Conservation (phyloP, 345 rosid species). For the Populus euphratica region DNA sequence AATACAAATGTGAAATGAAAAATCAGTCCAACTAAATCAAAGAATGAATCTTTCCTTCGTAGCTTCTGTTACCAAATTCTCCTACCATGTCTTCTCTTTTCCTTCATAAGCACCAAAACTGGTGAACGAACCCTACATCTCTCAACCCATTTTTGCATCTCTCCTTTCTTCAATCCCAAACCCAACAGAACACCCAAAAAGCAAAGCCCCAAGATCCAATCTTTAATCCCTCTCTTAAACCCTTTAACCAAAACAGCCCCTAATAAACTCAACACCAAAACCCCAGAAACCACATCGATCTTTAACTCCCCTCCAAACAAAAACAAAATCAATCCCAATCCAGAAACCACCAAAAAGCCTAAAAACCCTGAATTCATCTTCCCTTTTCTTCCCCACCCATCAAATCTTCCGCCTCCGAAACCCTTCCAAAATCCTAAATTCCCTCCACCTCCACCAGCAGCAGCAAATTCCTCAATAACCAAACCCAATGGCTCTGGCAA, state of each 20-base stretch:
- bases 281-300: slow-evolving; percentile 20
- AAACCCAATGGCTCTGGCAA: slow-evolving; percentile 45
- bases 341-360: slow-evolving; percentile 19
- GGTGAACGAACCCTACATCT: slow-evolving; percentile 25
- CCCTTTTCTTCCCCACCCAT: slow-evolving; percentile 37
- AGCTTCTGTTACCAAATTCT: slow-evolving; percentile 15
- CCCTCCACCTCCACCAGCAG: slow-evolving; percentile 36
- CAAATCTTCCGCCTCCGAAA: slow-evolving; percentile 35
- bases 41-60: not conserved
- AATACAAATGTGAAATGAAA: not conserved
- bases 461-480: slow-evolving; percentile 26
- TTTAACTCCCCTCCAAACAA: slow-evolving; percentile 29
- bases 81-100: slow-evolving; percentile 30
- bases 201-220: slow-evolving; percentile 36
- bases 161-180: slow-evolving; percentile 27
- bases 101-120: slow-evolving; percentile 13
- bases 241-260: slow-evolving; percentile 14
- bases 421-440: slow-evolving; percentile 30
- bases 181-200: slow-evolving; percentile 31
- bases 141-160: slow-evolving; percentile 25
- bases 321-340: slow-evolving; percentile 18
- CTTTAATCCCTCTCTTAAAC: slow-evolving; percentile 22
- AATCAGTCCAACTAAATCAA: not conserved
- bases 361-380: slow-evolving; percentile 19
- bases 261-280: slow-evolving; percentile 29